Evolutionary conservation across 2,329 filamentous ascomycete genomes (phyloP).

Genomic region (Xylaria sp.): DNA sequence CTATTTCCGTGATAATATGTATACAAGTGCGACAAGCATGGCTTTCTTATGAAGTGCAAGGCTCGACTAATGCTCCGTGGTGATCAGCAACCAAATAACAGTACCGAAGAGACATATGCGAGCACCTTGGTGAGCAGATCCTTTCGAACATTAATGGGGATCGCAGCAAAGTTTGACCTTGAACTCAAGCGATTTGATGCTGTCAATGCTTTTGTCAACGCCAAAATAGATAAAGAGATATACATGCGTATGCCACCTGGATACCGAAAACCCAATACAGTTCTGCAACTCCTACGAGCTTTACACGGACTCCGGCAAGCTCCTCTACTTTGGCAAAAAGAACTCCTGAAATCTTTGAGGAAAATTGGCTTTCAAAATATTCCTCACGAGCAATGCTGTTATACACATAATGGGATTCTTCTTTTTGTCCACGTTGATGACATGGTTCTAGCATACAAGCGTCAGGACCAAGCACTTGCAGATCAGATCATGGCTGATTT

Average conservation of each 20-base stretch:
- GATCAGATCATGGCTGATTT: neutral
- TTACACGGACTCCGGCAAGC: neutral
- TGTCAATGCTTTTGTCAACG: neutral
- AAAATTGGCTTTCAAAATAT: neutral
- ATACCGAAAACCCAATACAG: neutral
- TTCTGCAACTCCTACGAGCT: neutral
- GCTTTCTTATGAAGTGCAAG: too few species aligned
- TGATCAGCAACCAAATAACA: too few species aligned
- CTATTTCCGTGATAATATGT: too few species aligned
- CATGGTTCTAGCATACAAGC: too few species aligned
- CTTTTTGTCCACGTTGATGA: neutral
- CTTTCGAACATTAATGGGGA: neutral
- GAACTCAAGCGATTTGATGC: neutral
- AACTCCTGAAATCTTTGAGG: neutral
- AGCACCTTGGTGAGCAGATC: too few species aligned
- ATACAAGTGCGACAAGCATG: too few species aligned
- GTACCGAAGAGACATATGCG: too few species aligned
- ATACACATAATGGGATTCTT: neutral
- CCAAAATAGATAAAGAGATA: neutral
- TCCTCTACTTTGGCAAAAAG: neutral
- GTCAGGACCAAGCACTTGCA: neutral
- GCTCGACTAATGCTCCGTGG: too few species aligned
- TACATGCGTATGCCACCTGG: slow-evolving; percentile 1
- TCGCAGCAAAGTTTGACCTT: neutral
- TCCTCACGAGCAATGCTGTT: neutral